Evolutionary conservation across 768 basidiomycete species (phyloP), one percentile per base, ranked within the genome.

Genomic region (Hypholoma fasciculare): DNA sequence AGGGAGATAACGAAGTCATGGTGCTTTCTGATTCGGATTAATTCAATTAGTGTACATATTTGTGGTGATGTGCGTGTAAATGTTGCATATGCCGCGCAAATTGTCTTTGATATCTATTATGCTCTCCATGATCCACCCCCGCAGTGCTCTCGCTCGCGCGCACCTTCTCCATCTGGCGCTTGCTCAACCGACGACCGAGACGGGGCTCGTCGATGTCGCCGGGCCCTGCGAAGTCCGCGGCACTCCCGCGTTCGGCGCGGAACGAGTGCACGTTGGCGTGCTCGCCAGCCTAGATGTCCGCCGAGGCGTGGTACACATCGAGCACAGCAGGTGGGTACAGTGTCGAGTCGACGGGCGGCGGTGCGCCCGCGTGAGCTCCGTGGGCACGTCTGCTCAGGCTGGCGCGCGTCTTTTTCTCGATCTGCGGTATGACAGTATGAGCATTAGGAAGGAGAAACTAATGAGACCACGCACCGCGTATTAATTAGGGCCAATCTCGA

Each of bases 391-490:
- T 40, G 39, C 27, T 17, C 30, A 40, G 0, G 42, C 3, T 27
- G 39, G 13, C 20, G 39, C 34, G 46, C n/a, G 27, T 19, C 51
- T 58, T 69, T 54, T 69, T 69, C 5, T 66, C 63, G 53, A 63
- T 19, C 67, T 66, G 52, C 7, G 30, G n/a, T n/a, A 42, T 20
- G 27, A 27, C 8, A 9, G 23, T 59, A 54, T 30, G 17, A 50
- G 14, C 26, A n/a, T 14, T n/a, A 17, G 11, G 58, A 17, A 50
- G n/a, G 13, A 38, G 52, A 56, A 54, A 53, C 27, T 34, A 23
- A n/a, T 56, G 34, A 42, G 49, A 57, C 17, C n/a, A 80, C 87
- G 72, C 65, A 91, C 90, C 61, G 79, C 71, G 66, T 86, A 89
- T 43, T 87, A 88, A 68, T 87, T 84, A 51, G 68, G 70, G 2